Conservation (phyloP, 2,329 filamentous ascomycete genomes). For the Cladosporium sp. region DNA sequence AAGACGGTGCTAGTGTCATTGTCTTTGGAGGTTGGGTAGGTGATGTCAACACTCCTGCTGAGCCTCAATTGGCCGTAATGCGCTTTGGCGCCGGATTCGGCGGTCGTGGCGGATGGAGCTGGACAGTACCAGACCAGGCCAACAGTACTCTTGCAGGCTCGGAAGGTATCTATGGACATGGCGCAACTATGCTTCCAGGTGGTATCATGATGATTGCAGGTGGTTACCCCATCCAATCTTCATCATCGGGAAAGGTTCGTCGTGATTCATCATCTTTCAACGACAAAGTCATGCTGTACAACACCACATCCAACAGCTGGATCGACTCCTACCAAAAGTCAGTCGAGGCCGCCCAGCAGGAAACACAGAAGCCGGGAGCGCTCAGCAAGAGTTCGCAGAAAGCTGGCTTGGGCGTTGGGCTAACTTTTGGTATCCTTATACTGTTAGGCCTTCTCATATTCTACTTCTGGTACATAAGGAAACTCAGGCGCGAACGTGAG, state of each 20-base stretch:
- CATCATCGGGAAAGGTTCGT: slow-evolving; percentile 28
- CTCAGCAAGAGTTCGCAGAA: slow-evolving; percentile 43
- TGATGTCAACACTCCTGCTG: slow-evolving; percentile 67
- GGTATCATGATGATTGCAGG: slow-evolving; percentile 59
- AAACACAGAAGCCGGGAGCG: slow-evolving; percentile 23
- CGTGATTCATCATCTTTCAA: slow-evolving; percentile 32
- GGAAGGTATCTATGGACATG: slow-evolving; percentile 58
- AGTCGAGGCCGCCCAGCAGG: neutral
- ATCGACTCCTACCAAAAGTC: slow-evolving; percentile 51
- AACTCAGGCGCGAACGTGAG: slow-evolving; percentile 37
- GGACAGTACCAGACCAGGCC: slow-evolving; percentile 58
- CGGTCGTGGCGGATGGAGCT: slow-evolving; percentile 59
- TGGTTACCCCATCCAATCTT: slow-evolving; percentile 50
- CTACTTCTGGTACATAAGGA: slow-evolving; percentile 45
- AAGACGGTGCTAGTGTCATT: slow-evolving; percentile 72
- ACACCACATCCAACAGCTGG: slow-evolving; percentile 59
- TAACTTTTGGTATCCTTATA: slow-evolving; percentile 42
- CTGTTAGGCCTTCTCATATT: slow-evolving; percentile 39
- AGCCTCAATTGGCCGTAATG: slow-evolving; percentile 75
- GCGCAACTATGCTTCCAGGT: slow-evolving; percentile 57
- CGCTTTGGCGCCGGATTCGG: slow-evolving; percentile 71
- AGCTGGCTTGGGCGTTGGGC: slow-evolving; percentile 42
- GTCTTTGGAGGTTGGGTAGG: slow-evolving; percentile 92
- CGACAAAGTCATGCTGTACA: slow-evolving; percentile 52
- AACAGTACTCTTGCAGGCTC: slow-evolving; percentile 39